These are phyloP conservation scores for Neoarthrinium moseri DNA, from an alignment of 2,329 filamentous ascomycete species.

Conservation along the genomic window DNA sequence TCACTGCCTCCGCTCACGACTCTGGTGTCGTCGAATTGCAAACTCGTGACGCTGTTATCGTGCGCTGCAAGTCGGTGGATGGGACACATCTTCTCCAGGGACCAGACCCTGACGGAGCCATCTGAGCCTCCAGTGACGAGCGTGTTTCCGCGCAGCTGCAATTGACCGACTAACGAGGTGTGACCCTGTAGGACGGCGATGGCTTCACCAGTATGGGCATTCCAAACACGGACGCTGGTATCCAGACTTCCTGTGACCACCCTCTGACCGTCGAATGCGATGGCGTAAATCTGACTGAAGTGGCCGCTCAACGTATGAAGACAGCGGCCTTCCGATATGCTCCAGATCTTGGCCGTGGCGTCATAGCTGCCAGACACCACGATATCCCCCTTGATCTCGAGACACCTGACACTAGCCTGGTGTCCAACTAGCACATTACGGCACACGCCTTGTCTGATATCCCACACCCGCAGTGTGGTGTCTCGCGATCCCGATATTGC, in stretches of 20 bases:
- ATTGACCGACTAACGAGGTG: conserved; percentile 91
- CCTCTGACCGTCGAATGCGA: conserved; percentile 91
- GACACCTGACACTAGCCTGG: conserved; percentile 89
- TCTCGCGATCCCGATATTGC: conserved; percentile 96
- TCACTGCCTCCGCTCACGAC: conserved; percentile 96
- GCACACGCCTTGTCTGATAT: conserved; percentile 84
- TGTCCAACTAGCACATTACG: conserved; percentile 91
- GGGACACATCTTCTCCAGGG: conserved; percentile 81
- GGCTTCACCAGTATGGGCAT: conserved; percentile 82
- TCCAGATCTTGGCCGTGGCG: conserved; percentile 96
- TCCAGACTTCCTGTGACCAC: conserved; percentile 96
- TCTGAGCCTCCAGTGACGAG: conserved; percentile 95
- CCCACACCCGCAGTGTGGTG: conserved; percentile 93
- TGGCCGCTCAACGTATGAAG: conserved; percentile 87
- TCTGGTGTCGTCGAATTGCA: conserved; percentile 94
- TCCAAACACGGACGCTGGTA: conserved; percentile 96
- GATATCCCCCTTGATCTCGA: conserved; percentile 94
- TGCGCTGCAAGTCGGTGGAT: conserved; percentile 95
- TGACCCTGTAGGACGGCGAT: conserved; percentile 93
- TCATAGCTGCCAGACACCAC: conserved; percentile 99
- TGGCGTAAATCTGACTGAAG: conserved; percentile 98
- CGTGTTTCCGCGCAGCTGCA: conserved; percentile 93
- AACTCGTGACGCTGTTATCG: conserved; percentile 95
- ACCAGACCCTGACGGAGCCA: conserved; percentile 95
- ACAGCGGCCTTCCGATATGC: conserved; percentile 91